A percentile compares a stretch with the other conserved stretches of the same genome.
These are phyloP conservation scores for Cairneyella variabilis DNA, from an alignment of 495 filamentous ascomycete genomes.

Conservation along the genomic window DNA sequence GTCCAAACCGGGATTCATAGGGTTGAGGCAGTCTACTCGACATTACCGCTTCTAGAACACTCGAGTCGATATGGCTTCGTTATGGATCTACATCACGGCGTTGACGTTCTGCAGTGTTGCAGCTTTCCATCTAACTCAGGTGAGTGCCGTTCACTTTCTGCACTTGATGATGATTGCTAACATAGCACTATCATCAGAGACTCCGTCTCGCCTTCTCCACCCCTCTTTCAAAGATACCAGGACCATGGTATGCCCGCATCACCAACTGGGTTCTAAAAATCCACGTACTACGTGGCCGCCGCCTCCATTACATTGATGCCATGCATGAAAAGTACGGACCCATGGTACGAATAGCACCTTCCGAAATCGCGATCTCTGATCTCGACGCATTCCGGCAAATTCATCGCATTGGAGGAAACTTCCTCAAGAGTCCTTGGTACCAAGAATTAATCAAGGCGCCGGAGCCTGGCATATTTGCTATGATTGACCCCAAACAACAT, in stretches of 20 bases:
- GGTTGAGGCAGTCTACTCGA: too few relatives aligned
- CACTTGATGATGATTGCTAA: too few relatives aligned
- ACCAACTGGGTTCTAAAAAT: background rate
- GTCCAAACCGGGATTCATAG: too few relatives aligned
- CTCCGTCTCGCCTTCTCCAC: background rate
- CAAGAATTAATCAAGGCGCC: background rate
- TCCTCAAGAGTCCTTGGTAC: background rate
- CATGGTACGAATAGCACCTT: background rate
- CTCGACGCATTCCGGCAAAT: background rate
- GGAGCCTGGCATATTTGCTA: background rate
- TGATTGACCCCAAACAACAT: background rate
- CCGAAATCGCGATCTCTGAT: background rate
- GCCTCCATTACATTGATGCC: background rate
- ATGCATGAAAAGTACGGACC: background rate
- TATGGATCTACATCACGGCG: too few relatives aligned
- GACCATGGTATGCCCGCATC: background rate
- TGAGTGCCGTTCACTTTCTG: too few relatives aligned
- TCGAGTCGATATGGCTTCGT: too few relatives aligned
- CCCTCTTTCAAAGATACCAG: background rate
- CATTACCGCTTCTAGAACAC: too few relatives aligned
- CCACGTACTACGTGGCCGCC: background rate
- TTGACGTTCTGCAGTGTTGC: too few relatives aligned
- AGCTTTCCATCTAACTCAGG: too few relatives aligned
- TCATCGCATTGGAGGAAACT: background rate
- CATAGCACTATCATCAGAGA: too few relatives aligned